Base-by-base conservation (phyloP, 805 yeast species). In the Ogataea neopini region DNA sequence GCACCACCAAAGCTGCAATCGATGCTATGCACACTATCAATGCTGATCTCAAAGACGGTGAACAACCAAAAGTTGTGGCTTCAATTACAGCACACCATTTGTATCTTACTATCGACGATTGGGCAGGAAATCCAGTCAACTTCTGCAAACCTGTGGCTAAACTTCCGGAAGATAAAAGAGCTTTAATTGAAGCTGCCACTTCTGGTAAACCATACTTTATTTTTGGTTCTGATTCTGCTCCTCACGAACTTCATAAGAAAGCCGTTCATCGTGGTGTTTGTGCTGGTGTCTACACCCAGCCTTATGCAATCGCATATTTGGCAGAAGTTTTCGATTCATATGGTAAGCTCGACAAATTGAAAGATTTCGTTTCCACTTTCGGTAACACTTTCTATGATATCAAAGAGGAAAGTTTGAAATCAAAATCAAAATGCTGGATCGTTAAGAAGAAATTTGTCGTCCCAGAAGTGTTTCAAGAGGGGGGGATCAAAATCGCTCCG, bases 101-200 rank as follows among this genome's bases (percentile, higher is more conserved):
- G 47, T 87, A 77, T 39, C 72, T 94, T 44, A 92, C 96, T 1
- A 82, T 94, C 43, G 98, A 94, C 67, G 84, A 83, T 54, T 94
- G 98, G 96, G 97, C 97, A 3, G 98, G 98, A 2, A 86, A 89
- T 62, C 92, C 98, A 30, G 80, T 89, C 62, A 89, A 92, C 61
- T 94, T 85, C 70, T 94, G 99, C 74, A 94, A 94, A 67, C 99
- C 99, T 2, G 98, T 94, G 41, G 99, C 99, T 32, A 94, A 94
- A 66, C 71, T 90, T 30, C 97, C 97, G 25, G 74, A 71, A 22
- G 99, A 94, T 63, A 82, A 85, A 58, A 75, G 80, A 46, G 92
- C 97, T 1, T 71, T 94, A 36, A 77, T 94, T 6, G 75, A 73
- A 30, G 98, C 99, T 33, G 99, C 97, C 1, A 83, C 87, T 7